Evolutionary conservation across 495 filamentous ascomycete species (phyloP).

Genomic region (Chaetomium fimeti): DNA sequence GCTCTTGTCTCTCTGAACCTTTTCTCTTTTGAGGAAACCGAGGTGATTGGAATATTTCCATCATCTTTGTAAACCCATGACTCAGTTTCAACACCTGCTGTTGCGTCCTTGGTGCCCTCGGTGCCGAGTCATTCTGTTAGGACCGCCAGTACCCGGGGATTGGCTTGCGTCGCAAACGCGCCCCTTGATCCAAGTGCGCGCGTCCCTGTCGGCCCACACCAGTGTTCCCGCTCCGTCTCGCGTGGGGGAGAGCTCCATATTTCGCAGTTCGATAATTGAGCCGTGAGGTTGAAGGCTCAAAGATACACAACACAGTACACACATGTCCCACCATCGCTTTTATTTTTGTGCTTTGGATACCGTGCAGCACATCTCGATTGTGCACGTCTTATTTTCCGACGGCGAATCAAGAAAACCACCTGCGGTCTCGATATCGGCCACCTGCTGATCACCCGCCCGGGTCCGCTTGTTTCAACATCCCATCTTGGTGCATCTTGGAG

Average conservation of each 20-base stretch:
- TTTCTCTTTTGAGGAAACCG: too few relatives aligned
- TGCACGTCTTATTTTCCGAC: neutral
- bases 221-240: neutral
- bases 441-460: slow-evolving; percentile 17
- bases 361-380: neutral
- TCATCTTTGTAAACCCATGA: neutral
- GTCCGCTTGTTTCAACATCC: slow-evolving; percentile 21
- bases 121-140: neutral
- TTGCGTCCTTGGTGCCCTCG: neutral
- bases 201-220: neutral
- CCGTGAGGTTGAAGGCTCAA: neutral
- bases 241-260: slow-evolving; percentile 7
- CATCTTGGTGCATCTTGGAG: slow-evolving; percentile 1
- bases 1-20: neutral
- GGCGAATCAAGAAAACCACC: neutral
- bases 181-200: neutral
- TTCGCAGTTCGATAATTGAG: neutral
- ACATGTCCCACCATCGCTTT: neutral
- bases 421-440: neutral
- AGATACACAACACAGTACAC: too few relatives aligned
- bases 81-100: neutral
- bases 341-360: neutral
- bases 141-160: neutral
- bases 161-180: neutral
- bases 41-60: neutral